Conservation (phyloP, 2,329 filamentous ascomycete genomes). For the Talaromyces pinophilus region DNA sequence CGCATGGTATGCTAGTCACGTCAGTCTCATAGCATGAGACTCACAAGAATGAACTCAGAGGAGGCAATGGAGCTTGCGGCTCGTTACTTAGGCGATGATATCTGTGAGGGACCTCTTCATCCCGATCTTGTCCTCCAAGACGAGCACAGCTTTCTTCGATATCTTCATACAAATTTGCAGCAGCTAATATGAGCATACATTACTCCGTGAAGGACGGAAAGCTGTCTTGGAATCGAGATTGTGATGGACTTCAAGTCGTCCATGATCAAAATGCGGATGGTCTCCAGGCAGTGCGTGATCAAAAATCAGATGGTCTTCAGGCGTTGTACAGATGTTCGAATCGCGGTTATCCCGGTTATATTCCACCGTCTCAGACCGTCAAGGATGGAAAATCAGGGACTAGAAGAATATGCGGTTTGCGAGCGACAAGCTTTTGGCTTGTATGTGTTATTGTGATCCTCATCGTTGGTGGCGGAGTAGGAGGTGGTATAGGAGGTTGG, state of each 20-base stretch:
- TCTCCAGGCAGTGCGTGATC: not conserved
- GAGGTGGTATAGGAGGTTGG: not conserved
- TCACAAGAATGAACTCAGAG: not conserved
- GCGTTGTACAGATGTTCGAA: not conserved
- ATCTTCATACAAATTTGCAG: not conserved
- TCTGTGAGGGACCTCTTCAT: not conserved
- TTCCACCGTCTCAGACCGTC: not conserved
- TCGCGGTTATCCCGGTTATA: not conserved
- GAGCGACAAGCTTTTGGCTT: not conserved
- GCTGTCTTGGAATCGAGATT: not conserved
- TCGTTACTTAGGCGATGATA: too few species aligned
- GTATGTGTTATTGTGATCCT: not conserved
- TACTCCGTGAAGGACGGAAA: not conserved
- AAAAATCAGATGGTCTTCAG: not conserved
- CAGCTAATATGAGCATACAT: not conserved
- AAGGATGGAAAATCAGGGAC: not conserved
- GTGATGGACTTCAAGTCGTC: not conserved
- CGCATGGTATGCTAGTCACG: not conserved
- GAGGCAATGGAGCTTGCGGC: too few species aligned
- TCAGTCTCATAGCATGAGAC: not conserved
- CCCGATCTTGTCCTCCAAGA: not conserved
- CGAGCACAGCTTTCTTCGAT: not conserved
- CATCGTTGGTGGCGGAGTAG: not conserved
- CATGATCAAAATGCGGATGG: not conserved
- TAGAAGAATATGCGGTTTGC: not conserved